These are phyloP conservation scores for Trypethelium eluteriae DNA, from an alignment of 495 filamentous ascomycete genomes.

Conservation along the genomic window DNA sequence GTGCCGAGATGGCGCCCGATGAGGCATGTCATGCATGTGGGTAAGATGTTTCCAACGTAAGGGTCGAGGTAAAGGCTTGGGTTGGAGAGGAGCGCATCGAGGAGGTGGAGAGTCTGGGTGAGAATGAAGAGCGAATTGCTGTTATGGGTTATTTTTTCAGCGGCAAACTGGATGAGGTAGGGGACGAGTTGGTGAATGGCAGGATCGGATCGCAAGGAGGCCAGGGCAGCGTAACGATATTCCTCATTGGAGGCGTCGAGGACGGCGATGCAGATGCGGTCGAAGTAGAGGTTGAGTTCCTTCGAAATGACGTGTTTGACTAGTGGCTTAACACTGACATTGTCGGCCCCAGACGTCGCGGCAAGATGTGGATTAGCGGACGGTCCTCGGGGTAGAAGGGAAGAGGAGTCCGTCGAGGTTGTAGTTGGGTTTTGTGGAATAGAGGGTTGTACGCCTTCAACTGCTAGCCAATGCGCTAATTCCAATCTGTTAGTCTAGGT, in stretches of 20 bases:
- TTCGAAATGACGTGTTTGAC: constrained; percentile 95
- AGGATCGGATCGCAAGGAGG: constrained; percentile 74
- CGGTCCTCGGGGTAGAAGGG: constrained; percentile 80
- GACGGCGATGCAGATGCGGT: constrained; percentile 79
- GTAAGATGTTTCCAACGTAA: constrained; percentile 79
- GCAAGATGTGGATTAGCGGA: constrained; percentile 74
- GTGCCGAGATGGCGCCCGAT: constrained; percentile 74
- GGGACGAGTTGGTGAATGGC: constrained; percentile 90
- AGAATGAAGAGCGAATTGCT: constrained; percentile 80
- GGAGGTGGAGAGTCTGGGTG: constrained; percentile 82
- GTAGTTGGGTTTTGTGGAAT: constrained; percentile 92
- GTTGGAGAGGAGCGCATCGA: constrained; percentile 75
- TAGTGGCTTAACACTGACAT: constrained; percentile 72
- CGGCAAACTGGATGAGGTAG: constrained; percentile 90
- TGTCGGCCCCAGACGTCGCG: constrained; percentile 73
- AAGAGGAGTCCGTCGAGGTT: constrained; percentile 68
- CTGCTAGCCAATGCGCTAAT: constrained; percentile 85
- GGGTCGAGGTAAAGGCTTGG: constrained; percentile 75
- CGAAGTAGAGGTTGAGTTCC: constrained; percentile 94
- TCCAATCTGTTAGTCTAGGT: constrained; percentile 22
- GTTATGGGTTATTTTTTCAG: constrained; percentile 87
- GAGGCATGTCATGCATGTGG: constrained; percentile 83
- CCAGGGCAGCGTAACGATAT: constrained; percentile 75
- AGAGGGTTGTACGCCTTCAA: constrained; percentile 91
- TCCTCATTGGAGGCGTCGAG: constrained; percentile 77